Conservation (phyloP, 257 asterid species). For the Euphrasia confusa region DNA sequence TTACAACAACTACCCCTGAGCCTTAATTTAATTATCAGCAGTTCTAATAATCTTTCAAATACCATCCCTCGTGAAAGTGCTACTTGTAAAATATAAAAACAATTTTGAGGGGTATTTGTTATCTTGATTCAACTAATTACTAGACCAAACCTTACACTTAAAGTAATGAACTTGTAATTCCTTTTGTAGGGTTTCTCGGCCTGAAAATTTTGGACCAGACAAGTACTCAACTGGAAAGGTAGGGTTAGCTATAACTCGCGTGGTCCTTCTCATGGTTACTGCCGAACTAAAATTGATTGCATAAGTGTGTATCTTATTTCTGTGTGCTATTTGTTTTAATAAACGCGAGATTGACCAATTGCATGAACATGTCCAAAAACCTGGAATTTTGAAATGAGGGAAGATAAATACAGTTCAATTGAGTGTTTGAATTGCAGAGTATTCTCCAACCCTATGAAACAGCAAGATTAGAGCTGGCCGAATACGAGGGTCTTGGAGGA, state of each 20-base stretch:
- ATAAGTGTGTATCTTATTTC: conserved; percentile 42
- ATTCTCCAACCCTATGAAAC: too few species aligned
- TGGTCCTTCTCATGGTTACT: not conserved
- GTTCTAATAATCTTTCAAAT: not conserved
- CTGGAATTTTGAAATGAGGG: conserved; percentile 39
- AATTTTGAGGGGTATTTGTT: not conserved
- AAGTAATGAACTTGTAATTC: conserved; percentile 11
- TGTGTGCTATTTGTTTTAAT: conserved; percentile 46
- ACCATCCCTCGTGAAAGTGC: not conserved
- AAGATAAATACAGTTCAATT: conserved; percentile 46
- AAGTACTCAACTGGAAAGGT: conserved; percentile 87
- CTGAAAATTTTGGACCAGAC: conserved; percentile 80
- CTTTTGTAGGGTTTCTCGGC: conserved; percentile 70
- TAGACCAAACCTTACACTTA: not conserved
- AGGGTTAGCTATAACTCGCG: conserved; percentile 15
- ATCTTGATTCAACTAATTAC: not conserved
- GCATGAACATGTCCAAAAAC: conserved; percentile 39
- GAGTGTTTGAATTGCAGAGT: conserved; percentile 24
- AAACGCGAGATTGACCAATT: conserved; percentile 50
- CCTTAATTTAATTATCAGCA: not conserved
- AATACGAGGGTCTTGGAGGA: conserved; percentile 84
- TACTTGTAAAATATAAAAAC: too few species aligned
- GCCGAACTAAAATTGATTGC: conserved; percentile 64
- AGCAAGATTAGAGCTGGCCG: conserved; percentile 49
- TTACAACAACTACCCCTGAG: not conserved